A percentile compares a stretch with the other conserved stretches of the same genome.
Evolutionary conservation across 495 filamentous ascomycete species (phyloP).

Genomic region (Cercophora sp.): DNA sequence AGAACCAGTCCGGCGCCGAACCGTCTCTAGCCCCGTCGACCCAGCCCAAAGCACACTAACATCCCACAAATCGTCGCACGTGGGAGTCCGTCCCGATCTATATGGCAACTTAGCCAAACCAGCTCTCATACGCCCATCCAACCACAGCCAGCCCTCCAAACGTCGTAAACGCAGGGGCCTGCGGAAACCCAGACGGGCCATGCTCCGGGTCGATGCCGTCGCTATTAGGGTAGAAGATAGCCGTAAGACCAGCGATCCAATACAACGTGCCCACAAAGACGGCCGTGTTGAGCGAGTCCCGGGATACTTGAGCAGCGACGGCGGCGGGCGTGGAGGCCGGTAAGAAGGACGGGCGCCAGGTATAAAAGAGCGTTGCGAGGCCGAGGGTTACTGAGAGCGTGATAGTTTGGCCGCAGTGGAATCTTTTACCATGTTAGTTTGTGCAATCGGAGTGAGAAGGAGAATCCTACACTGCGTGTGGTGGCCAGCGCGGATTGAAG

Average conservation of each 20-base stretch:
- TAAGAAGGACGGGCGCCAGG: constrained; percentile 30
- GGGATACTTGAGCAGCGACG: constrained; percentile 1
- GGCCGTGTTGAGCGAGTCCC: constrained; percentile 35
- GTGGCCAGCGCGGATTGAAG: constrained; percentile 52
- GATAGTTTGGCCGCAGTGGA: constrained; percentile 56
- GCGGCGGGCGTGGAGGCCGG: constrained; percentile 14
- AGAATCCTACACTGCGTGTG: constrained; percentile 45
- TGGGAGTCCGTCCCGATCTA: not conserved
- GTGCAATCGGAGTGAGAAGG: not conserved
- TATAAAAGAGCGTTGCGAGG: constrained; percentile 46
- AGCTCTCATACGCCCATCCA: constrained; percentile 33
- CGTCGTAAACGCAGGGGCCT: constrained; percentile 36
- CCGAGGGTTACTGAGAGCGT: constrained; percentile 43
- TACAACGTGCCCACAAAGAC: constrained; percentile 47
- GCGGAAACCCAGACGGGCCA: constrained; percentile 47
- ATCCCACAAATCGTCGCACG: no score
- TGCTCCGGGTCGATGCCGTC: constrained; percentile 54
- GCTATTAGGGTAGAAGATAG: constrained; percentile 47
- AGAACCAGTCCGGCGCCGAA: no score
- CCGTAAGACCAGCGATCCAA: constrained; percentile 46
- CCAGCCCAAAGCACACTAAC: no score
- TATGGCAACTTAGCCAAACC: not conserved
- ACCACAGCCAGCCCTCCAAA: constrained; percentile 23
- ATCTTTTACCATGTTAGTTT: constrained; percentile 22
- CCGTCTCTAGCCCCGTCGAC: no score